phyloP scores from a whole-genome alignment of 2,329 filamentous ascomycete species.

The Colletotrichum sp. region DNA sequence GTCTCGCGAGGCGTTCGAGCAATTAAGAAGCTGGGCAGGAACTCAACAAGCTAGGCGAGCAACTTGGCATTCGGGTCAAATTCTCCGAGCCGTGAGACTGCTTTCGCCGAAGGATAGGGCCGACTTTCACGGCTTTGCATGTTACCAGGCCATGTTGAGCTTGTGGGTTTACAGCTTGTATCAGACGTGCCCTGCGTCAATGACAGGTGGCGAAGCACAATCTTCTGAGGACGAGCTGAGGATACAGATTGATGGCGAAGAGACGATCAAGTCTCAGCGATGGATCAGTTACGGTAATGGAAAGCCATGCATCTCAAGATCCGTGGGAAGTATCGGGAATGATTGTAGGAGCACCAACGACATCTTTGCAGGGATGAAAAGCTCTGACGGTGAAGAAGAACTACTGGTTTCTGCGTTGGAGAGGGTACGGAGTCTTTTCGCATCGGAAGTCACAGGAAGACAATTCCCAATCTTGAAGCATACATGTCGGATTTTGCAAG shows the following conservation, averaged over 20 bases:
- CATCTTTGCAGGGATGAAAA: rapidly evolving
- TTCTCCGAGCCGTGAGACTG: background rate
- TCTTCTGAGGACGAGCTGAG: background rate
- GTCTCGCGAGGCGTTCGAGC: background rate
- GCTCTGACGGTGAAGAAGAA: background rate
- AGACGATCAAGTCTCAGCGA: background rate
- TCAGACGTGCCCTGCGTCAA: background rate
- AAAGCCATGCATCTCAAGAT: background rate
- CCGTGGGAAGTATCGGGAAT: background rate
- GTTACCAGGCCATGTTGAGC: background rate
- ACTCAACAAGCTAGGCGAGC: background rate
- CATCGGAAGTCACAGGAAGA: background rate
- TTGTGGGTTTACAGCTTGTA: background rate
- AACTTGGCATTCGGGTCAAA: background rate
- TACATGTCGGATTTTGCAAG: background rate
- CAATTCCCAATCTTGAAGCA: background rate
- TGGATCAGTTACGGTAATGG: background rate
- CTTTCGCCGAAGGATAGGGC: background rate
- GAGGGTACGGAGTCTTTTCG: background rate
- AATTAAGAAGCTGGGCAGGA: background rate
- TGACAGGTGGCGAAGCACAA: background rate
- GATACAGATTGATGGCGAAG: background rate
- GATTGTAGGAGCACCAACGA: background rate
- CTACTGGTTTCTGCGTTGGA: background rate
- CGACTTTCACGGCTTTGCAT: background rate